These are phyloP conservation scores for Pterocarpus santalinus DNA, from an alignment of 306 rosid genomes.

Conservation along the genomic window DNA sequence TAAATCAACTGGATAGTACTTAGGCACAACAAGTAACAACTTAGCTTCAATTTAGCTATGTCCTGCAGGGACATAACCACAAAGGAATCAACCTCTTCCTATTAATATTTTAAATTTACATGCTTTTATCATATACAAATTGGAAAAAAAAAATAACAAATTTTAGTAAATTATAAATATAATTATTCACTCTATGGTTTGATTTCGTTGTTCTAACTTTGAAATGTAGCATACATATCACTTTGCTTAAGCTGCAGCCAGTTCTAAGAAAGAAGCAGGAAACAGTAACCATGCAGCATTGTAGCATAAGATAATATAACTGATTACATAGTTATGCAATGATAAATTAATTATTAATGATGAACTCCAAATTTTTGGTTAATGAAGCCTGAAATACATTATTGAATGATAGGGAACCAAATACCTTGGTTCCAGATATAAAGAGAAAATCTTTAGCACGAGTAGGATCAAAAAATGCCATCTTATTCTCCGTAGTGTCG, in stretches of 20 bases:
- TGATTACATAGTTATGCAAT: background rate
- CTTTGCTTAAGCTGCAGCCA: conserved; percentile 24
- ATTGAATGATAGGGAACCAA: conserved; percentile 10
- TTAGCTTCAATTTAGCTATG: background rate
- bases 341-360: background rate
- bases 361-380: background rate
- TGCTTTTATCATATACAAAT: background rate
- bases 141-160: background rate
- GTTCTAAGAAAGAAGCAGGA: conserved; percentile 12
- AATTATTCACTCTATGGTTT: conserved; percentile 13
- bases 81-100: conserved; percentile 2
- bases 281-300: conserved; percentile 9
- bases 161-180: background rate
- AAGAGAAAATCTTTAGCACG: conserved; percentile 90
- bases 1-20: background rate
- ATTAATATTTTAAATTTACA: background rate
- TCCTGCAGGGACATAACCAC: background rate
- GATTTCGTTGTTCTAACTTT: background rate
- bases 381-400: conserved; percentile 10
- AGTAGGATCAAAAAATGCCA: conserved; percentile 94
- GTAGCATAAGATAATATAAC: background rate
- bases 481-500: conserved; percentile 77
- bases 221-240: background rate
- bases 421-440: conserved; percentile 97
- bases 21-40: background rate